Evolutionary conservation across 2,329 filamentous ascomycete species (phyloP).

Genomic region (Cytospora paraplurivora): DNA sequence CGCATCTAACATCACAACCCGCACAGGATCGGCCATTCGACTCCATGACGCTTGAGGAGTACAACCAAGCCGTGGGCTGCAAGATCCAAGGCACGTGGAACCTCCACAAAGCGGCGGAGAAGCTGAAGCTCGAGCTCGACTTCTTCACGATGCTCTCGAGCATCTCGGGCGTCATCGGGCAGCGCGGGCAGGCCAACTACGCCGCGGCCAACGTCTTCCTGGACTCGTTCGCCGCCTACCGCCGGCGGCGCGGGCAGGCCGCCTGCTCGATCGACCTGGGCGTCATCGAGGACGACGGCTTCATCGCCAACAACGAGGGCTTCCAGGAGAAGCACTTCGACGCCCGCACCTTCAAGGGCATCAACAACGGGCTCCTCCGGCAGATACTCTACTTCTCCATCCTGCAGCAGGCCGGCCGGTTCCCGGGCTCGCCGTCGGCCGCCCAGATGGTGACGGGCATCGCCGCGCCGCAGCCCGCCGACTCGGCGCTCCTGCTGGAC

Average conservation of each 20-base stretch:
- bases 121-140: slow-evolving; percentile 34
- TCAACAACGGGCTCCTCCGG: slow-evolving; percentile 11
- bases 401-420: background rate
- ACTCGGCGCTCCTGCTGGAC: background rate
- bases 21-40: background rate
- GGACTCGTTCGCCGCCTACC: slow-evolving; percentile 39
- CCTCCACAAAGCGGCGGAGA: slow-evolving; percentile 38
- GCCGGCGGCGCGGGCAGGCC: slow-evolving; percentile 36
- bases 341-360: background rate
- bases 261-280: slow-evolving; percentile 42
- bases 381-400: background rate
- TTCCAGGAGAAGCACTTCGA: background rate
- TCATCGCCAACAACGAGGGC: slow-evolving; percentile 20
- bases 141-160: slow-evolving; percentile 43
- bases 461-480: background rate
- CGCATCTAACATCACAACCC: too few species aligned
- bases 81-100: slow-evolving; percentile 46
- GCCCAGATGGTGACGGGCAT: slow-evolving; percentile 9
- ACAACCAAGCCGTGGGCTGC: slow-evolving; percentile 33
- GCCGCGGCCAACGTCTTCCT: slow-evolving; percentile 41
- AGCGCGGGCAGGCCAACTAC: slow-evolving; percentile 38
- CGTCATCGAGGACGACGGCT: slow-evolving; percentile 35
- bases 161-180: slow-evolving; percentile 33
- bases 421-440: background rate
- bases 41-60: slow-evolving; percentile 1